A percentile compares a stretch with the other conserved stretches of the same genome.
phyloP scores from a whole-genome alignment of 495 filamentous ascomycete species.

The Aspergillus coremiiformis region DNA sequence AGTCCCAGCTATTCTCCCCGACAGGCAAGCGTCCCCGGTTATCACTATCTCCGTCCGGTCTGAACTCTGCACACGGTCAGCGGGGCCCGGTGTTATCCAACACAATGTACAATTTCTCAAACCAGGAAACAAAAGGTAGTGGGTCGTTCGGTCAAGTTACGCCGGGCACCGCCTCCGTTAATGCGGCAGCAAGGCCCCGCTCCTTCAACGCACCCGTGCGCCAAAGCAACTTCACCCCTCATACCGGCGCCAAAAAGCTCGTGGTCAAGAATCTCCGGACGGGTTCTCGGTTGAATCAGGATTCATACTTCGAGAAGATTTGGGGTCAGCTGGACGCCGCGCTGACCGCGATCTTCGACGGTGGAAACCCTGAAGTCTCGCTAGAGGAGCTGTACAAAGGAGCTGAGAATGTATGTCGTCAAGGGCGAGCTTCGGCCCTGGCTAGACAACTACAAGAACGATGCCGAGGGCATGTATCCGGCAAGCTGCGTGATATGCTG shows the following conservation, averaged over 20 bases:
- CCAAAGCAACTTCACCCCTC: conserved; percentile 36
- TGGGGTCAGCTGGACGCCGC: conserved; percentile 67
- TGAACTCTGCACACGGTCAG: conserved; percentile 5
- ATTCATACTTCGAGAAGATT: conserved; percentile 64
- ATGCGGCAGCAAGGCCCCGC: conserved; percentile 18
- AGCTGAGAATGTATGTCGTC: conserved; percentile 82
- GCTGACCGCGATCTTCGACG: conserved; percentile 61
- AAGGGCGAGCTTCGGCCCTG: conserved; percentile 58
- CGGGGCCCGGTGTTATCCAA: conserved; percentile 19
- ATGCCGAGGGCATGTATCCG: conserved; percentile 56
- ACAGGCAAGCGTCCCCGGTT: conserved; percentile 38
- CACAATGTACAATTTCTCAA: conserved; percentile 45
- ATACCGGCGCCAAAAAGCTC: conserved; percentile 67
- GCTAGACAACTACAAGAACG: conserved; percentile 52
- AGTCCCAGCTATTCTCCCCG: conserved; percentile 17
- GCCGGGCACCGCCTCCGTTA: conserved; percentile 12
- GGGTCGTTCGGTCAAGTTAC: conserved; percentile 22
- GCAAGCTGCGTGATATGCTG: conserved; percentile 48
- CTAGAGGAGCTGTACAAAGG: conserved; percentile 84
- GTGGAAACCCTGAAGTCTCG: conserved; percentile 53
- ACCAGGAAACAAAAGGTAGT: conserved; percentile 26
- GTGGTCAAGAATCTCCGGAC: conserved; percentile 78
- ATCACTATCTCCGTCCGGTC: conserved; percentile 25
- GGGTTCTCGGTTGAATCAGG: conserved; percentile 47
- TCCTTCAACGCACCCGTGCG: conserved; percentile 20